A percentile compares a stretch with the other conserved stretches of the same genome.
These are phyloP conservation scores for Amanita pseudoporphyria DNA, from an alignment of 768 basidiomycete genomes.

Conservation along the genomic window DNA sequence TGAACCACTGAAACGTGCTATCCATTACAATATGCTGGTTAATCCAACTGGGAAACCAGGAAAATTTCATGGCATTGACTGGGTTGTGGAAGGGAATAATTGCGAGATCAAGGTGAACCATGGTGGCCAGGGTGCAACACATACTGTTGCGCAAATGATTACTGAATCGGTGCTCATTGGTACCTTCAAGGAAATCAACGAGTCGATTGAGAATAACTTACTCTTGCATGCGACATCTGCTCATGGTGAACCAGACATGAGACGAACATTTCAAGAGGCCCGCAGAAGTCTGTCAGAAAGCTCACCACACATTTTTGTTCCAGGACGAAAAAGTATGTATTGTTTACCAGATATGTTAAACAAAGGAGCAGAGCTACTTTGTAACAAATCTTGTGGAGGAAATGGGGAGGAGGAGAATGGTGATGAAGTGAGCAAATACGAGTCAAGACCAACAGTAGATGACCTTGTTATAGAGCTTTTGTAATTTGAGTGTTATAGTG, in stretches of 20 bases:
- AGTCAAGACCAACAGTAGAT: not conserved
- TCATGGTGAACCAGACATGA: constrained; percentile 21
- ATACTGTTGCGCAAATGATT: constrained; percentile 12
- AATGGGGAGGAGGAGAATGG: not conserved
- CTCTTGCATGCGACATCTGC: constrained; percentile 10
- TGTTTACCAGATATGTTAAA: constrained; percentile 2
- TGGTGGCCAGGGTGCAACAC: constrained; percentile 13
- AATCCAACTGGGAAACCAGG: constrained; percentile 20
- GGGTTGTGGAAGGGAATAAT: constrained; percentile 22
- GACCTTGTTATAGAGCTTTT: constrained; percentile 3
- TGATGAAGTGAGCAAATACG: not conserved
- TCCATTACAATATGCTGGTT: constrained; percentile 13
- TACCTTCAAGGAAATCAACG: constrained; percentile 8
- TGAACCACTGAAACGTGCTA: constrained; percentile 8
- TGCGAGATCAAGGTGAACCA: constrained; percentile 24
- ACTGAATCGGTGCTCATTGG: constrained; percentile 14
- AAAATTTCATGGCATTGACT: constrained; percentile 20
- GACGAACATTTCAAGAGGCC: constrained; percentile 13
- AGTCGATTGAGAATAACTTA: not conserved
- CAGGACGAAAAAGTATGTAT: not conserved
- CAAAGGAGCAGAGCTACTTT: not conserved
- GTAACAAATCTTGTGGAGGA: constrained; percentile 2
- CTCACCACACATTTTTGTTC: not conserved
- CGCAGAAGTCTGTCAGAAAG: not conserved
- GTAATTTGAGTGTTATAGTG: not conserved